phyloP scores from a whole-genome alignment of 2,329 filamentous ascomycete species.

The Cordyceps sp. region DNA sequence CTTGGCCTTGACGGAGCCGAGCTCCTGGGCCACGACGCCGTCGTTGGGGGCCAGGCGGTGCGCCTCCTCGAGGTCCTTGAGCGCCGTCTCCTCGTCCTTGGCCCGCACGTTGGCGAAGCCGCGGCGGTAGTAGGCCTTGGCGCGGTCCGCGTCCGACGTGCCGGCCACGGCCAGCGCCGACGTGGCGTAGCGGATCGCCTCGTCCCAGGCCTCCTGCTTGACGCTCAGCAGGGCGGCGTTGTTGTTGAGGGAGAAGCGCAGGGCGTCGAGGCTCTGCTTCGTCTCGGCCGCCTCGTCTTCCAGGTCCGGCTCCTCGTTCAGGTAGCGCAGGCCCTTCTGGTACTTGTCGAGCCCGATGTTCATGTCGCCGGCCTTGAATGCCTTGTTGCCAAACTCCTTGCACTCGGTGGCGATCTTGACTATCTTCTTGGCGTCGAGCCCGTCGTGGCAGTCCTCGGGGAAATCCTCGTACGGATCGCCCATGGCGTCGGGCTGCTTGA shows the following conservation, averaged over 20 bases:
- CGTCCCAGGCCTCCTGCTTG: conserved; percentile 58
- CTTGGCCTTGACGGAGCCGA: conserved; percentile 61
- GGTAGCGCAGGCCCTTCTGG: conserved; percentile 78
- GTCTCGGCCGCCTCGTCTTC: conserved; percentile 57
- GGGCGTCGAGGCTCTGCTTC: conserved; percentile 47
- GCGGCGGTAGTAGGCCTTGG: conserved; percentile 77
- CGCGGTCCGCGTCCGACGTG: conserved; percentile 60
- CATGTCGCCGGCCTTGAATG: conserved; percentile 68
- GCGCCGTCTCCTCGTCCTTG: conserved; percentile 72
- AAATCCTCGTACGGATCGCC: conserved; percentile 93
- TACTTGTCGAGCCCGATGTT: conserved; percentile 73
- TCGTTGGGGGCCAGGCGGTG: conserved; percentile 61
- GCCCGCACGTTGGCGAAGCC: conserved; percentile 57
- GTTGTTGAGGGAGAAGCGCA: conserved; percentile 75
- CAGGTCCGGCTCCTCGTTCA: conserved; percentile 66
- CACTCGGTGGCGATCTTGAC: conserved; percentile 68
- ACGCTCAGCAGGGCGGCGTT: conserved; percentile 76
- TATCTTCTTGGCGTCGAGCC: conserved; percentile 49
- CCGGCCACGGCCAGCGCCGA: conserved; percentile 54
- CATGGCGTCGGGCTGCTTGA: conserved; percentile 58
- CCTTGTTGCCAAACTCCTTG: conserved; percentile 84
- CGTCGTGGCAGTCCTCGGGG: conserved; percentile 60
- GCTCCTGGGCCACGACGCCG: conserved; percentile 56
- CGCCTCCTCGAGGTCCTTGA: conserved; percentile 61
- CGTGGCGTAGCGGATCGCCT: conserved; percentile 52